Evolutionary conservation across 129 eudicot species (phyloP).

Genomic region (Arctium minus): DNA sequence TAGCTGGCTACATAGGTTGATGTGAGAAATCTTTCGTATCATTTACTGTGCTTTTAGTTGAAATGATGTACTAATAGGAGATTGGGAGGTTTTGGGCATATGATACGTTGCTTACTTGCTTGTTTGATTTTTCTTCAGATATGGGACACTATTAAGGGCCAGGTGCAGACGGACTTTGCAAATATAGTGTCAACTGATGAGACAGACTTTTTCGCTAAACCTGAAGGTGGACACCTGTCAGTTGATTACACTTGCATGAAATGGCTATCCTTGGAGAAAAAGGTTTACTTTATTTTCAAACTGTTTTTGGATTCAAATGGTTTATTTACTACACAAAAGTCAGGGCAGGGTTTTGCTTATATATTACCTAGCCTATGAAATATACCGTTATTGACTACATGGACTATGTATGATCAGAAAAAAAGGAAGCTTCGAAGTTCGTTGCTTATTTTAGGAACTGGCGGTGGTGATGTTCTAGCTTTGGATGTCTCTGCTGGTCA

Average conservation of each 20-base stretch:
- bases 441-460: conserved; percentile 77
- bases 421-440: conserved; percentile 84
- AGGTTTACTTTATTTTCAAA: conserved; percentile 34
- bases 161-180: conserved; percentile 82
- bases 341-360: background rate
- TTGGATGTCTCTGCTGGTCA: conserved; percentile 86
- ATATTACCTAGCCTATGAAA: background rate
- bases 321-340: background rate
- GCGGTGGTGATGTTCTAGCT: conserved; percentile 88
- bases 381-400: background rate
- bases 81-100: background rate
- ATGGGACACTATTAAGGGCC: conserved; percentile 94
- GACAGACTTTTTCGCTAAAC: conserved; percentile 43
- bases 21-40: background rate
- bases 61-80: background rate
- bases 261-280: conserved; percentile 71
- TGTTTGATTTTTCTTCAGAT: conserved; percentile 50
- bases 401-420: conserved; percentile 41
- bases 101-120: background rate
- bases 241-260: conserved; percentile 96
- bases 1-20: background rate
- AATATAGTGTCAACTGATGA: conserved; percentile 52
- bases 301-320: background rate
- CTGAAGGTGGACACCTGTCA: conserved; percentile 72
- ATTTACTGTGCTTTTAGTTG: background rate